phyloP scores from a whole-genome alignment of 2,329 filamentous ascomycete genomes.

The Zymoseptoria passerinii region DNA sequence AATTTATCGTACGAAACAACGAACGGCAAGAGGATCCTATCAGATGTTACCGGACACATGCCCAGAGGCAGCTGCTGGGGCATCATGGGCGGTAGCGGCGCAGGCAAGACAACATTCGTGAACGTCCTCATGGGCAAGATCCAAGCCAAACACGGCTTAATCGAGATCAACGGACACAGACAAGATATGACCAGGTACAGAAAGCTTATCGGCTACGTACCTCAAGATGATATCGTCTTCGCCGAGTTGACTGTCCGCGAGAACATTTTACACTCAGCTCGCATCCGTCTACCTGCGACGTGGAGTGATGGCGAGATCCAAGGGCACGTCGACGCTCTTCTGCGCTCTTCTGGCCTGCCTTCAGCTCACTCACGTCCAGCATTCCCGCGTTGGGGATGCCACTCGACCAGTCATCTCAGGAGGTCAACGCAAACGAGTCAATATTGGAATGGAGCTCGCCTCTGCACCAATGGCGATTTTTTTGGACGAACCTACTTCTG shows the following conservation, averaged over 20 bases:
- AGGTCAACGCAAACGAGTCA: constrained; percentile 50
- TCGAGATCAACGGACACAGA: constrained; percentile 46
- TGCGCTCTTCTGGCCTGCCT: constrained; percentile 49
- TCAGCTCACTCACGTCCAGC: constrained; percentile 44
- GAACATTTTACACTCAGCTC: constrained; percentile 53
- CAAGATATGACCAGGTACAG: constrained; percentile 44
- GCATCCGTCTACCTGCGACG: constrained; percentile 44
- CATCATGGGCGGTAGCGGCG: constrained; percentile 54
- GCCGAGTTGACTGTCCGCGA: constrained; percentile 54
- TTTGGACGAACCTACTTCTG: constrained; percentile 28
- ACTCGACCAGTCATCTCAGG: constrained; percentile 47
- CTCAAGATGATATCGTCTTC: constrained; percentile 53
- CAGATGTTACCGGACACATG: constrained; percentile 48
- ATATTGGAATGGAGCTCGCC: constrained; percentile 52
- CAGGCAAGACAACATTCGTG: constrained; percentile 52
- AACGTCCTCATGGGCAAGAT: constrained; percentile 55
- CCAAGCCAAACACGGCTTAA: constrained; percentile 41
- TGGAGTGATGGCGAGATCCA: constrained; percentile 46
- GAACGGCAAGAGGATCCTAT: constrained; percentile 36
- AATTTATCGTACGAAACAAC: constrained; percentile 32
- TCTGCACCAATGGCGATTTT: constrained; percentile 46
- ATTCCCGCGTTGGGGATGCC: constrained; percentile 46
- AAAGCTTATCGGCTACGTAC: constrained; percentile 54
- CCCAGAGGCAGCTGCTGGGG: constrained; percentile 48
- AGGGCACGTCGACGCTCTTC: constrained; percentile 48